Percentiles rank a stretch among this genome's conserved stretches.
These are phyloP conservation scores for Vigna hirtella DNA, from an alignment of 306 rosid genomes.

Conservation along the genomic window DNA sequence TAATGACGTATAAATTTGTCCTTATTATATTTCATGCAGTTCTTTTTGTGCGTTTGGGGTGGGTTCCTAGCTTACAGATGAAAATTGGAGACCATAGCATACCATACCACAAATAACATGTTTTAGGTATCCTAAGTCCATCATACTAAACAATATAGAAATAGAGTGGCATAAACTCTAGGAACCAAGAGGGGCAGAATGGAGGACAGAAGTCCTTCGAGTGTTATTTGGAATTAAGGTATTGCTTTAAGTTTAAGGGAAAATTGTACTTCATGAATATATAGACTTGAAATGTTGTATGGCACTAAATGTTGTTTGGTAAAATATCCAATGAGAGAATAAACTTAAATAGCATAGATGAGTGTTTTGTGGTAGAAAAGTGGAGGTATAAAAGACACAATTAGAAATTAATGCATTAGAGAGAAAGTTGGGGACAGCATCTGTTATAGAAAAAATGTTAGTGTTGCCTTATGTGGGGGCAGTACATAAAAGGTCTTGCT, in stretches of 20 bases:
- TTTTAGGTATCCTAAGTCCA: not conserved
- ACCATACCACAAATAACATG: not conserved
- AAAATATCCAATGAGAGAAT: not conserved
- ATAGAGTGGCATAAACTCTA: not conserved
- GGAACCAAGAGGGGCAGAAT: not conserved
- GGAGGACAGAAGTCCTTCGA: not conserved
- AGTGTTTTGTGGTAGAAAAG: not conserved
- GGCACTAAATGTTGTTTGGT: not conserved
- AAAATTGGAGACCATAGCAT: not conserved
- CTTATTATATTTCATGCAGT: not conserved
- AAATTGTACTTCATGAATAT: not conserved
- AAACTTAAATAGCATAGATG: not conserved
- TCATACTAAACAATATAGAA: not conserved
- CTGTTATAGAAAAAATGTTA: too few species aligned
- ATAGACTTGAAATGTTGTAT: not conserved
- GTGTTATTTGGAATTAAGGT: not conserved
- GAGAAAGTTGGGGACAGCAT: too few species aligned
- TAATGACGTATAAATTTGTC: conserved; percentile 28
- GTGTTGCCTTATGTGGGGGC: too few species aligned
- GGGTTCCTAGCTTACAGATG: not conserved
- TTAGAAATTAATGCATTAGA: too few species aligned
- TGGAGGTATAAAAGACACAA: too few species aligned
- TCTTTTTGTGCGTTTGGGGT: not conserved
- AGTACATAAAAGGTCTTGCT: too few species aligned
- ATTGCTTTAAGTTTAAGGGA: not conserved